These are phyloP conservation scores for Streptanthus diversifolius DNA, from an alignment of 345 rosid genomes.

Conservation along the genomic window DNA sequence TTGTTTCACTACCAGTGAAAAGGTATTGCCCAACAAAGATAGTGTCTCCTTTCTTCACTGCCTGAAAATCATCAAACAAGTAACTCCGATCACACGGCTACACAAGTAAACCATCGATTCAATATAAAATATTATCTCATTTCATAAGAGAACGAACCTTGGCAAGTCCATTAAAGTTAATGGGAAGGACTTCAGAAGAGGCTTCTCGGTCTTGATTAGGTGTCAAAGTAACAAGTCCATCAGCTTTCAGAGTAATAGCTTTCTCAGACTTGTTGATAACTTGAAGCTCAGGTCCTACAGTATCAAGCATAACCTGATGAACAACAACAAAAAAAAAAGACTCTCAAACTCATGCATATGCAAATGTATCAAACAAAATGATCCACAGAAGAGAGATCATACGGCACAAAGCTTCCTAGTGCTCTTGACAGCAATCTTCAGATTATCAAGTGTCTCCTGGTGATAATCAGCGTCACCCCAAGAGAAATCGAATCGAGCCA, in stretches of 20 bases:
- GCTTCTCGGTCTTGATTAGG: slow-evolving; percentile 78
- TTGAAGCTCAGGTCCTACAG: slow-evolving; percentile 92
- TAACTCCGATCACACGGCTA: not conserved
- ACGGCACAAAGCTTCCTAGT: slow-evolving; percentile 93
- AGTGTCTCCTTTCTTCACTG: slow-evolving; percentile 91
- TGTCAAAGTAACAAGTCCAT: slow-evolving; percentile 71
- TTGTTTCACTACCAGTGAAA: slow-evolving; percentile 97
- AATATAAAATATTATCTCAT: not conserved
- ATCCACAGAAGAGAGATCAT: slow-evolving; percentile 18
- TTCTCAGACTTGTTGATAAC: slow-evolving; percentile 73
- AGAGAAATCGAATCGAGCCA: slow-evolving; percentile 91
- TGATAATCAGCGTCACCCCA: slow-evolving; percentile 78
- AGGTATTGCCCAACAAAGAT: slow-evolving; percentile 89
- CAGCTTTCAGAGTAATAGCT: slow-evolving; percentile 68
- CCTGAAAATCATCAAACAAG: slow-evolving; percentile 46
- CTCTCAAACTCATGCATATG: not conserved
- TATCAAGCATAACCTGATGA: slow-evolving; percentile 87
- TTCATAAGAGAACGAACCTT: slow-evolving; percentile 46
- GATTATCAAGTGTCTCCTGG: slow-evolving; percentile 79
- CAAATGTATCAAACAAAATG: not conserved
- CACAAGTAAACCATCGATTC: not conserved
- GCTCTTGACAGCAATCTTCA: slow-evolving; percentile 68
- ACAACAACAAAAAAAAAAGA: not conserved
- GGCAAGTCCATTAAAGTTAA: slow-evolving; percentile 81
- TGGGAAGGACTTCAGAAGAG: slow-evolving; percentile 78